phyloP scores from a whole-genome alignment of 371 early-diverging fungal species.

The Mucor saturninus region DNA sequence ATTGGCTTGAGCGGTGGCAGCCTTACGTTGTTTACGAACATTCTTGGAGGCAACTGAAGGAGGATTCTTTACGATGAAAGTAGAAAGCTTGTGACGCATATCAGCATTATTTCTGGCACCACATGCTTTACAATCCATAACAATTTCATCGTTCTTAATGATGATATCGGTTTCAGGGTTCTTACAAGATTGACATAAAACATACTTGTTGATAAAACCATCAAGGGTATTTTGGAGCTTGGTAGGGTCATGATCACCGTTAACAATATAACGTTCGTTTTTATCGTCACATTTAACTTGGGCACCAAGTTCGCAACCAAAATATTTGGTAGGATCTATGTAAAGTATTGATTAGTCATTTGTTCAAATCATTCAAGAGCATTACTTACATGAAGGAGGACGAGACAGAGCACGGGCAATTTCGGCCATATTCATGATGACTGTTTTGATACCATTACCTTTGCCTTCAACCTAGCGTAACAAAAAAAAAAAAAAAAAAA shows the following conservation, averaged over 20 bases:
- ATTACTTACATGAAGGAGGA: conserved; percentile 78
- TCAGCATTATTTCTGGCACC: conserved; percentile 87
- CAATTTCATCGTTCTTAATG: conserved; percentile 30
- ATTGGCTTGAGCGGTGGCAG: conserved; percentile 53
- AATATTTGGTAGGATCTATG: conserved; percentile 87
- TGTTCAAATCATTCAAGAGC: not conserved
- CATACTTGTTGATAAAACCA: conserved; percentile 96
- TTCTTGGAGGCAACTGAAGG: conserved; percentile 70
- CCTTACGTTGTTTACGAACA: conserved; percentile 75
- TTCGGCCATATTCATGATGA: conserved; percentile 97
- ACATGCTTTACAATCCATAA: conserved; percentile 90
- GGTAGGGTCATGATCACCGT: conserved; percentile 94
- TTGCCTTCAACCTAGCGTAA: conserved; percentile 89
- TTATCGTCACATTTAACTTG: conserved; percentile 91
- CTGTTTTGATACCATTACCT: conserved; percentile 99
- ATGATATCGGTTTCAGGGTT: conserved; percentile 99
- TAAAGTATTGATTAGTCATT: conserved; percentile 1
- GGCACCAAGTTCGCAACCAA: conserved; percentile 97
- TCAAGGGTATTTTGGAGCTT: conserved; percentile 91
- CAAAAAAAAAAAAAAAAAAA: not conserved
- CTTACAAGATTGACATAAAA: conserved; percentile 94
- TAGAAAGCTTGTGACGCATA: conserved; percentile 88
- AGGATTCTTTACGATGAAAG: conserved; percentile 93
- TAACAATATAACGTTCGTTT: conserved; percentile 95
- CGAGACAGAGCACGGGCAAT: conserved; percentile 93